Evolutionary conservation across 495 filamentous ascomycete species (phyloP).

Genomic region (Penicillium robsamsonii): DNA sequence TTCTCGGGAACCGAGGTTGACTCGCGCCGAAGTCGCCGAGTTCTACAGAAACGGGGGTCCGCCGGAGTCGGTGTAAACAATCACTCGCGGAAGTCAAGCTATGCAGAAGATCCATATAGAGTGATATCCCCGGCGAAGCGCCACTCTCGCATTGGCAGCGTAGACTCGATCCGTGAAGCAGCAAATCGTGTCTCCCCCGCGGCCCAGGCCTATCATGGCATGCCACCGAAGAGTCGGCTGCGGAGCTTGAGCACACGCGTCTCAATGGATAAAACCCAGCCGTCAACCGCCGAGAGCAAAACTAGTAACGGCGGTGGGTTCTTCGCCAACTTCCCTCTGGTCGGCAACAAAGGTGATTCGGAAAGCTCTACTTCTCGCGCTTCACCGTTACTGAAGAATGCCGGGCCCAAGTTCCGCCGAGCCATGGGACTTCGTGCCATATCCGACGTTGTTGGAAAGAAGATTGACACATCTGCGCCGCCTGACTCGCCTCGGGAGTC

Average conservation of each 20-base stretch:
- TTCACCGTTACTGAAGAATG: constrained; percentile 45
- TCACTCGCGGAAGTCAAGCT: constrained; percentile 66
- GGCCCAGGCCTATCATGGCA: constrained; percentile 60
- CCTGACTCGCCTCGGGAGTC: constrained; percentile 64
- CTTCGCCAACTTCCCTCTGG: constrained; percentile 47
- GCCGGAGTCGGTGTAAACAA: constrained; percentile 38
- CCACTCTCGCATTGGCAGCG: constrained; percentile 76
- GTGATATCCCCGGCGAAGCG: constrained; percentile 57
- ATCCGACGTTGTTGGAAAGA: constrained; percentile 62
- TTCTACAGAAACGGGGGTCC: constrained; percentile 76
- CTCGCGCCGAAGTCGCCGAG: constrained; percentile 63
- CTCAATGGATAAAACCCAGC: constrained; percentile 26
- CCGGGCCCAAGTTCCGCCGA: constrained; percentile 49
- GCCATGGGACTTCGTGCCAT: constrained; percentile 71
- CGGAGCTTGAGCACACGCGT: constrained; percentile 46
- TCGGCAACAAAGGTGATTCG: constrained; percentile 42
- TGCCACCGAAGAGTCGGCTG: constrained; percentile 44
- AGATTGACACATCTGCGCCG: constrained; percentile 35
- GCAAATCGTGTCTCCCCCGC: constrained; percentile 38
- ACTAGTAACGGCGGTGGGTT: constrained; percentile 33
- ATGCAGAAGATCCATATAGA: constrained; percentile 61
- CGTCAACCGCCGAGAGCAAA: constrained; percentile 43
- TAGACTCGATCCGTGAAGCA: constrained; percentile 54
- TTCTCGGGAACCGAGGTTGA: constrained; percentile 89
- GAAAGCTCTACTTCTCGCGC: constrained; percentile 52